A percentile compares a stretch with the other conserved stretches of the same genome.
phyloP scores from a whole-genome alignment of 2,329 filamentous ascomycete species.

The Trichoderma aggressivum region DNA sequence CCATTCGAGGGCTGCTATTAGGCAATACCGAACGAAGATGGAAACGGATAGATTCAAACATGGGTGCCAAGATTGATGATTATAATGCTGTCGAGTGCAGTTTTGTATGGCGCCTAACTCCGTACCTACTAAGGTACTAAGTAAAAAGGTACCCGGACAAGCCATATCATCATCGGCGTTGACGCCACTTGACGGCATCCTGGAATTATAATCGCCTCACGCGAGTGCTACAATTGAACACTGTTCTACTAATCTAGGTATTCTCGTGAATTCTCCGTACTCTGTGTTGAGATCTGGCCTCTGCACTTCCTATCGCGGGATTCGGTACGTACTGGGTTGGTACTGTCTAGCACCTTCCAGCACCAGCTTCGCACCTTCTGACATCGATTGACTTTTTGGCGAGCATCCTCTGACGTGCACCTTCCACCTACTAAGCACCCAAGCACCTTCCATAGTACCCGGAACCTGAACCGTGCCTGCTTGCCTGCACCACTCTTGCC shows the following conservation, averaged over 20 bases:
- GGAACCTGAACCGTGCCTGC: neutral
- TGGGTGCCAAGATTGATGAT: neutral
- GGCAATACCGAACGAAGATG: neutral
- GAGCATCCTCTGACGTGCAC: neutral
- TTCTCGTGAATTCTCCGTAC: too few species aligned
- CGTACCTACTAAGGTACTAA: too few species aligned
- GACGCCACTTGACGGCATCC: neutral
- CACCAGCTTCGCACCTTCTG: neutral
- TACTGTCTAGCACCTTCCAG: too few species aligned
- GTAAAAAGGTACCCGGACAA: neutral
- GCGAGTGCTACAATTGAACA: neutral
- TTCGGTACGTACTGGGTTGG: neutral
- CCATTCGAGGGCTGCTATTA: neutral
- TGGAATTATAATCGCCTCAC: neutral
- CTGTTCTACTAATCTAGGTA: too few species aligned
- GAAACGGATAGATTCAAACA: neutral
- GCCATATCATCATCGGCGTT: neutral
- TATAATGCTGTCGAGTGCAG: neutral
- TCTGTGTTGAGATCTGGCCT: neutral
- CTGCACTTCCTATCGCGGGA: neutral
- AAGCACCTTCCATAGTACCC: neutral
- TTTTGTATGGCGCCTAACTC: neutral
- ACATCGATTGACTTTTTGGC: neutral
- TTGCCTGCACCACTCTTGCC: neutral
- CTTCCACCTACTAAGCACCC: neutral